Conservation (phyloP, 352 stramenopile species). For the Phytophthora fragariae region DNA sequence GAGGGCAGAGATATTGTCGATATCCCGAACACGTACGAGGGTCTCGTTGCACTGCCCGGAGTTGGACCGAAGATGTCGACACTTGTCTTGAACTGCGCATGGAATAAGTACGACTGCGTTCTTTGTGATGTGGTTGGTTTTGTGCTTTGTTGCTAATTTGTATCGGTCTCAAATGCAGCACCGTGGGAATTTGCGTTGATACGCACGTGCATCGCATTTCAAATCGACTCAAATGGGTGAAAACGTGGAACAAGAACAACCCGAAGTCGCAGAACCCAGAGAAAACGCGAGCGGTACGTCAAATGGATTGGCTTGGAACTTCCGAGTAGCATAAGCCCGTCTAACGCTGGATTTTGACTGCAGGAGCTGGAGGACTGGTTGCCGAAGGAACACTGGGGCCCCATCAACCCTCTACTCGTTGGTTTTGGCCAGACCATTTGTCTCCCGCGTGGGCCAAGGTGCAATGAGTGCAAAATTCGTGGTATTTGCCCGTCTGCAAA, state of each 20-base stretch:
- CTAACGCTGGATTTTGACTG: background rate
- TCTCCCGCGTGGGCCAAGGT: conserved; percentile 73
- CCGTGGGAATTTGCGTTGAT: conserved; percentile 95
- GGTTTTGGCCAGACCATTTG: conserved; percentile 97
- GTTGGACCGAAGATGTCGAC: conserved; percentile 98
- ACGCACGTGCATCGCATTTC: conserved; percentile 98
- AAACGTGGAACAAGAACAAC: conserved; percentile 87
- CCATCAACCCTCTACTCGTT: conserved; percentile 95
- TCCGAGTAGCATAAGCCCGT: background rate
- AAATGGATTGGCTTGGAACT: background rate
- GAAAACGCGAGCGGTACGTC: conserved; percentile 83
- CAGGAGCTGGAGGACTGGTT: conserved; percentile 96
- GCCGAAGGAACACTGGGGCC: conserved; percentile 88
- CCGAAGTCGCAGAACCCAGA: conserved; percentile 90
- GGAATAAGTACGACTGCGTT: conserved; percentile 67
- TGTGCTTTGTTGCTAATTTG: background rate
- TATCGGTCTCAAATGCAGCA: conserved; percentile 41
- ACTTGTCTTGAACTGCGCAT: conserved; percentile 95
- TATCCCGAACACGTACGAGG: conserved; percentile 92
- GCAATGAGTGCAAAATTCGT: conserved; percentile 70
- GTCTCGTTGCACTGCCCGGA: conserved; percentile 92
- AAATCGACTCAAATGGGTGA: conserved; percentile 95
- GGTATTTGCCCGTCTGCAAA: conserved; percentile 79
- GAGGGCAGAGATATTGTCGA: conserved; percentile 59
- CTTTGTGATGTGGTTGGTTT: background rate